A percentile compares a stretch with the other conserved stretches of the same genome.
Conservation (phyloP, 805 yeast species). For the Barnettozyma salicaria region DNA sequence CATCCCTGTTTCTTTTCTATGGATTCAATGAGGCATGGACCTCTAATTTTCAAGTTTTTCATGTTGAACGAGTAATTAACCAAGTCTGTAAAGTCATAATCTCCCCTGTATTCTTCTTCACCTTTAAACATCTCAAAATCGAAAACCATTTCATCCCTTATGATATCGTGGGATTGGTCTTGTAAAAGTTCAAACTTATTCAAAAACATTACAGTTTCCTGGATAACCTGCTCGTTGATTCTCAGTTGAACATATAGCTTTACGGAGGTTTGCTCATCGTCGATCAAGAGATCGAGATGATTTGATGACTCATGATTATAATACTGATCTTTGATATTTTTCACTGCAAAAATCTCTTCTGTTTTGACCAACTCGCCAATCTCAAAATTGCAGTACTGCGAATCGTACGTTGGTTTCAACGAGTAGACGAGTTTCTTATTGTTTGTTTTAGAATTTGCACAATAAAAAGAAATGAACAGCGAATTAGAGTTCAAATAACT, state of each 20-base stretch:
- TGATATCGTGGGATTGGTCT: not conserved
- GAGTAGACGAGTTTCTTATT: constrained; percentile 10
- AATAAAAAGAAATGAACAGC: constrained; percentile 7
- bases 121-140: constrained; percentile 5
- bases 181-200: not conserved
- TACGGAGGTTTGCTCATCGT: constrained; percentile 13
- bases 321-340: constrained; percentile 1
- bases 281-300: constrained; percentile 15
- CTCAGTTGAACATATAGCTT: constrained; percentile 10
- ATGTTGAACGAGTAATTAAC: constrained; percentile 10
- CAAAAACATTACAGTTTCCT: constrained; percentile 6
- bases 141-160: not conserved
- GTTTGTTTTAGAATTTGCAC: constrained; percentile 7
- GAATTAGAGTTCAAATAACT: constrained; percentile 1
- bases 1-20: constrained; percentile 10
- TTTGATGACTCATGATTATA: not conserved
- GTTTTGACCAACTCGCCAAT: constrained; percentile 4
- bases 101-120: constrained; percentile 7
- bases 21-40: constrained; percentile 2
- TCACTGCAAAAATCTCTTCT: constrained; percentile 8
- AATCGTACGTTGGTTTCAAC: not conserved
- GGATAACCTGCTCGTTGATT: constrained; percentile 5
- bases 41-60: constrained; percentile 1
- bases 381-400: not conserved
- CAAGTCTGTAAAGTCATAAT: constrained; percentile 11